Base-by-base conservation (phyloP, 1,284 basidiomycete species). In the Veloporphyrellus conicus region DNA sequence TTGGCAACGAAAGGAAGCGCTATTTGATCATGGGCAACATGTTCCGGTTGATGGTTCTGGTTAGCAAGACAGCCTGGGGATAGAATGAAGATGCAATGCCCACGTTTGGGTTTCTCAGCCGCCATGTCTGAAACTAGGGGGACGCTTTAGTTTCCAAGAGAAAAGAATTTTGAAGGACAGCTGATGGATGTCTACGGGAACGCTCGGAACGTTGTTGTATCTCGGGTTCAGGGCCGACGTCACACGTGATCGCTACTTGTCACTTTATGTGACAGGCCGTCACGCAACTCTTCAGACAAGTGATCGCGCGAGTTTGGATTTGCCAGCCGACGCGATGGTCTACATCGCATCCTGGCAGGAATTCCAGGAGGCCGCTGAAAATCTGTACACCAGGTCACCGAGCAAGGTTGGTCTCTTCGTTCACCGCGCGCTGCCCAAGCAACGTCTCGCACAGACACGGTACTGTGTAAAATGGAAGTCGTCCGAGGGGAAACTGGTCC, bases 401-500 rank as follows among this genome's bases (percentile, higher is more conserved):
- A 76, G 75, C 55, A 82, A 78, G 56, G 91, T 92, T 60, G 54
- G 81, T 70, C 14, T 20, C 15, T 22, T 36, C 33, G 12, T 19
- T 7, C 16, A 29, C 47, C 14, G 10, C 19, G 2, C 3, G 6
- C 6, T 35, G 8, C 39, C 43, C 43, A 43, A 18, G 36, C 41
- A 27, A 15, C 7, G 6, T 9, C 15, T 9, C n/a, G 22, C 37
- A 28, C 58, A 95, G 92, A 78, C 87, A 27, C 79, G 92, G 43
- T 94, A 94, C 68, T 84, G 81, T 63, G 81, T 94, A 62, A 93
- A 93, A 75, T 95, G 90, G 84, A 81, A 79, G 59, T 76, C 85
- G 29, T 79, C 80, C 9, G 83, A 89, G 60, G 89, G 88, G 12
- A 83, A 90, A 61, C 78, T 95, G 16, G 87, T 94, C 43, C 75